Conservation (phyloP, 1,284 basidiomycete genomes). For the Moesziomyces sp. region DNA sequence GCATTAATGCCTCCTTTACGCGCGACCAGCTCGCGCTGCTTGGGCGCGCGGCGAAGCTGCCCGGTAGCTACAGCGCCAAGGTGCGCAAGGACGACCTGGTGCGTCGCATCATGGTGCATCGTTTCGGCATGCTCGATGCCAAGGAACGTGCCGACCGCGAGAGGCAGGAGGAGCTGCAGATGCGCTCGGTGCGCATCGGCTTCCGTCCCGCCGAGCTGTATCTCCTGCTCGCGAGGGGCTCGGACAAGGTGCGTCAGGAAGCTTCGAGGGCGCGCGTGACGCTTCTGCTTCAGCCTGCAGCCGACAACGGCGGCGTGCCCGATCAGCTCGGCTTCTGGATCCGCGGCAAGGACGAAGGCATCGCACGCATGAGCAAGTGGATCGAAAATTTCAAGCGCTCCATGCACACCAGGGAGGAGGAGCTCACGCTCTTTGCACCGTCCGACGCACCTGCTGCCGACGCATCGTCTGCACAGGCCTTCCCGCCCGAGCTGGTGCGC, state of each 20-base stretch:
- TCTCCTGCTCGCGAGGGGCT: slow-evolving; percentile 29
- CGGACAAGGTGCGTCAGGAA: slow-evolving; percentile 24
- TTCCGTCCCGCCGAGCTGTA: slow-evolving; percentile 44
- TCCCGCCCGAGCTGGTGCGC: slow-evolving; percentile 29
- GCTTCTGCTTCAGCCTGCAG: slow-evolving; percentile 20
- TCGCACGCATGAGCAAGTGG: slow-evolving; percentile 33
- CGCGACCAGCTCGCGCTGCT: slow-evolving; percentile 35
- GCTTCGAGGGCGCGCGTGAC: slow-evolving; percentile 27
- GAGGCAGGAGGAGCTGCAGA: slow-evolving; percentile 27
- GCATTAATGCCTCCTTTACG: slow-evolving; percentile 43
- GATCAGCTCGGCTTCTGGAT: slow-evolving; percentile 43
- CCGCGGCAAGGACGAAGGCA: slow-evolving; percentile 33
- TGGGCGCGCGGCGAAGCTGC: slow-evolving; percentile 26
- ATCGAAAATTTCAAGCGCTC: slow-evolving; percentile 31
- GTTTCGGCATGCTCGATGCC: slow-evolving; percentile 43
- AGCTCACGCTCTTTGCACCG: slow-evolving; percentile 16
- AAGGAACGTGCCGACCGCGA: slow-evolving; percentile 25
- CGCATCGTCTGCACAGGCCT: slow-evolving; percentile 1
- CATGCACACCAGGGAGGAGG: slow-evolving; percentile 23
- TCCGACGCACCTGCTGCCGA: not conserved
- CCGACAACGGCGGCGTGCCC: not conserved
- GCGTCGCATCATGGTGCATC: slow-evolving; percentile 41
- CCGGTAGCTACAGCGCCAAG: slow-evolving; percentile 22
- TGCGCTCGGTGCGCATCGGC: slow-evolving; percentile 16
- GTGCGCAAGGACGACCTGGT: slow-evolving; percentile 32